Base-by-base conservation (phyloP, 129 eudicot species). In the Sambucus nigra region DNA sequence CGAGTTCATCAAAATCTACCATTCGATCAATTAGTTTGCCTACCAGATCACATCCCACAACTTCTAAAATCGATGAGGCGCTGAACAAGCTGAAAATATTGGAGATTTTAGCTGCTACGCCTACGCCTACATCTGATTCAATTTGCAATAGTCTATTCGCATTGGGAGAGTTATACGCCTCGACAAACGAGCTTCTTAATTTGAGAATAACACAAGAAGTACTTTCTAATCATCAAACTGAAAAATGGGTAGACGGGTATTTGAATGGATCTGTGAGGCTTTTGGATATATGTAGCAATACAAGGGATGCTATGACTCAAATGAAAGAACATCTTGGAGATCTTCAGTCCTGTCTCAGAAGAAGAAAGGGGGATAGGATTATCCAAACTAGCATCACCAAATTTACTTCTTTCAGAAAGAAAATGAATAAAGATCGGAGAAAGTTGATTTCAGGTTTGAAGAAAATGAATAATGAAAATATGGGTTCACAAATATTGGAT, bases 11-110 rank as follows among this genome's bases (percentile, higher is more conserved):
- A 13, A 41, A 23, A 29, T 32, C 52, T 5, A 60, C 23, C 45
- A 51, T 66, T 45, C 65, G 88, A 61, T 80, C 83, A 7, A 56
- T 72, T 61, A 80, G 88, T 69, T 69, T 80, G 68, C 88, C 88
- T 38, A 28, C 63, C 3, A 64, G 78, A 61, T 69, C 81, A 23
- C 73, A 75, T 39, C 74, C 80, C 14, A 61, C 56, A 45, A 71
- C 76, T 27, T 69, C 52, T 40, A 63, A 53, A 60, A 31, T 69
- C 27, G 74, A 72, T 55, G 71, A 75, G 41, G 73, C 68, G 70
- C 76, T 80, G 24, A 31, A 59, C 45, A 64, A 58, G 24, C 57
- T 80, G 20, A 64, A 41, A 47, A 51, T 64, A 19, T 63, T 57
- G 69, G 76, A 71, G 58, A 27, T 15, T n/a, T n/a, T 1, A 8